phyloP scores from a whole-genome alignment of 202 grass and related monocot species.

The Schoenoplectus tabernaemontani region DNA sequence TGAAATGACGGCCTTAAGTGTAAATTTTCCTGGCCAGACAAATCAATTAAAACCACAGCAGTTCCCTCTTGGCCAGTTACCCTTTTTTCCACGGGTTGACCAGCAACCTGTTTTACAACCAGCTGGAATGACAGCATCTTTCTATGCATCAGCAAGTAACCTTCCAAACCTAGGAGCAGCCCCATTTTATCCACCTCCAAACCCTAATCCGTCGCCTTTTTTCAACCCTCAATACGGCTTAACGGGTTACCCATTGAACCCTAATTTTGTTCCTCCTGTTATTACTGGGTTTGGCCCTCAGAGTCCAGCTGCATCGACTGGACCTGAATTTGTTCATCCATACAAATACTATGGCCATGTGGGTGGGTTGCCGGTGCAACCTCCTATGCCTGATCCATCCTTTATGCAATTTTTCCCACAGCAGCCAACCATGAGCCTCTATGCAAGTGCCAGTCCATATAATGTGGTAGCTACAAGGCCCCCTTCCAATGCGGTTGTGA shows the following conservation, averaged over 20 bases:
- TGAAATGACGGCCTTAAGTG: constrained; percentile 19
- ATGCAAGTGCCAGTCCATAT: constrained; percentile 52
- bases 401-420: constrained; percentile 55
- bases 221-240: constrained; percentile 44
- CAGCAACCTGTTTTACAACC: constrained; percentile 49
- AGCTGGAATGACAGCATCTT: constrained; percentile 44
- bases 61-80: constrained; percentile 45
- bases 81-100: constrained; percentile 38
- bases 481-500: constrained; percentile 32
- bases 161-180: constrained; percentile 7
- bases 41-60: constrained; percentile 14
- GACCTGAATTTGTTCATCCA: constrained; percentile 50
- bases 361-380: constrained; percentile 42
- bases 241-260: constrained; percentile 45
- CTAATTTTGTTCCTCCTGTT: constrained; percentile 52
- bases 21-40: constrained; percentile 21
- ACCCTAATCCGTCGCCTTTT: constrained; percentile 48
- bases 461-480: constrained; percentile 47
- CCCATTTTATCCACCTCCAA: constrained; percentile 29
- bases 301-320: constrained; percentile 22
- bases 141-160: constrained; percentile 37
- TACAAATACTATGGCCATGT: constrained; percentile 78
- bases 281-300: constrained; percentile 27
- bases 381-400: constrained; percentile 55
- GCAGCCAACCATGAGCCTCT: constrained; percentile 47